Base-by-base conservation (phyloP, 345 rosid species). In the Eucalyptus camaldulensis region DNA sequence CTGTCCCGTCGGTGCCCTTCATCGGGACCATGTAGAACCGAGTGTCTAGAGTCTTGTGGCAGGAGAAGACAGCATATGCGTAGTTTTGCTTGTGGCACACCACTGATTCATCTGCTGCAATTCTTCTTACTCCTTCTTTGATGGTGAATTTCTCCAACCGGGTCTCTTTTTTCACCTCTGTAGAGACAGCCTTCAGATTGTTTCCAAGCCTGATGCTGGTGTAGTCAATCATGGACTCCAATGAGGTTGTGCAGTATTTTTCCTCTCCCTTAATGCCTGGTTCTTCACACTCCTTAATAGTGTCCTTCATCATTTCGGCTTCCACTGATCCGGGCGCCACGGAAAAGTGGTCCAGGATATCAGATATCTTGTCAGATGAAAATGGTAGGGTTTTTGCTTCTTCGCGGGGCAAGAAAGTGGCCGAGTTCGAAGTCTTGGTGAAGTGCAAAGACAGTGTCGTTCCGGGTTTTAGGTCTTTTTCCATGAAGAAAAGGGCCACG, bases 81-180 rank as follows among this genome's bases (percentile, higher is more conserved):
- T 94, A 97, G 87, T 95, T 94, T 91, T 95, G 94, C 93, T 97
- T 96, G 92, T 97, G 99, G 91, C 99, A 97, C 60, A 93, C 96
- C 51, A 95, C 97, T 49, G 92, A 89, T 33, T 65, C 65, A 19
- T 76, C 58, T 7, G 58, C 62, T 14, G 91, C 92, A 50, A 94
- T 54, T 93, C 92, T 94, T 94, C 91, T 93, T 21, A 89, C 90
- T 31, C 92, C 93, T 21, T 86, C 91, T 11, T 86, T 87, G 45
- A 96, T 93, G 54, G 89, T 91, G 88, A 94, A 96, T 88, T 92
- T 91, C 88, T 95, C 97, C 92, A 62, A 14, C 86, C n/a, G 47
- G 89, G 92, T 88, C 88, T 90, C 87, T 67, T 91, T 91, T 65
- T 90, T 89, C 62, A 92, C 97, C 90, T 95, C 97, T n/a, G 98